Conservation (phyloP, 257 asterid genomes). For the Penstemon eatonii region DNA sequence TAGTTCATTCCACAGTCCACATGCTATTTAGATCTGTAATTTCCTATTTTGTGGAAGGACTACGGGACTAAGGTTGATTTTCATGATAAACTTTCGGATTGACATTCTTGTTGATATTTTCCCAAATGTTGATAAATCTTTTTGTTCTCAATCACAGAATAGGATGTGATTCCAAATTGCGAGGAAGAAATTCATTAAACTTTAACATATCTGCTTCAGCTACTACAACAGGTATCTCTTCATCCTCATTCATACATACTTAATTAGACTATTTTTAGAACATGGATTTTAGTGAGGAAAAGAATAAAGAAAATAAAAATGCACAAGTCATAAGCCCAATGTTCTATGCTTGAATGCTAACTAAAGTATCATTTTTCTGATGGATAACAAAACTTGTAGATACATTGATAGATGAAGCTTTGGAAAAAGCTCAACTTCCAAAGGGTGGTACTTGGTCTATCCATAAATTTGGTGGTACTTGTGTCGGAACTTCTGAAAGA, state of each 20-base stretch:
- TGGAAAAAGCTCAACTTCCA: conserved; percentile 55
- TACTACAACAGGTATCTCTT: conserved; percentile 57
- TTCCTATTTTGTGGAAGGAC: conserved; percentile 4
- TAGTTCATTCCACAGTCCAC: too few relatives aligned
- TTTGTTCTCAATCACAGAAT: conserved; percentile 42
- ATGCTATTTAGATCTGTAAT: background rate
- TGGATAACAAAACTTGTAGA: conserved; percentile 32
- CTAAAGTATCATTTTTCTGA: background rate
- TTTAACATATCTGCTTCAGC: conserved; percentile 54
- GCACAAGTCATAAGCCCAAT: background rate
- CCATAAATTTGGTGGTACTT: conserved; percentile 96
- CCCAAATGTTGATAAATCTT: conserved; percentile 20
- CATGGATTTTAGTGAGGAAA: too few relatives aligned
- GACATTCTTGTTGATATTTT: background rate
- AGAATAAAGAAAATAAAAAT: too few relatives aligned
- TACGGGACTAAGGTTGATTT: background rate
- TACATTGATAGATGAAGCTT: conserved; percentile 48
- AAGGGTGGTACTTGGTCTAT: conserved; percentile 86
- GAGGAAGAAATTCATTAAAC: conserved; percentile 41
- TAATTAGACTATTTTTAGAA: background rate
- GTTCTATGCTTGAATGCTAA: conserved; percentile 10
- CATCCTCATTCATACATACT: conserved; percentile 6
- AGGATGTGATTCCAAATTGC: conserved; percentile 38
- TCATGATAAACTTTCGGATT: background rate
- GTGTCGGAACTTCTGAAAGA: conserved; percentile 89